Percentiles rank a stretch among this genome's conserved stretches.
Evolutionary conservation across 1,284 basidiomycete genomes (phyloP).

Genomic region (Puccinia horiana): DNA sequence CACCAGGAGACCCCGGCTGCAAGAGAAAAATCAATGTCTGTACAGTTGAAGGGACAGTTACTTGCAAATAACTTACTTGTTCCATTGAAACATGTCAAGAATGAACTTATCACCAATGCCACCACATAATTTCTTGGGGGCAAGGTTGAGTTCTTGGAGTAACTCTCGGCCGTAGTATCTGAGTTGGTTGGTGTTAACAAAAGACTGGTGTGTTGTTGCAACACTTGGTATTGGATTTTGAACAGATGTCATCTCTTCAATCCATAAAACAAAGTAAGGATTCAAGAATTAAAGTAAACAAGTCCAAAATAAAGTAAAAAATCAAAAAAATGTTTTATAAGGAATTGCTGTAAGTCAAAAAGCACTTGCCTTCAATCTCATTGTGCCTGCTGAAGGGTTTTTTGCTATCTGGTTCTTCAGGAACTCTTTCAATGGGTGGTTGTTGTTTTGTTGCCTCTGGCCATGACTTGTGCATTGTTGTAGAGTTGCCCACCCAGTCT

Average conservation of each 20-base stretch:
- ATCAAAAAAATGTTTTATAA: too few relatives aligned
- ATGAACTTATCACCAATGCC: conserved; percentile 16
- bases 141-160: neutral
- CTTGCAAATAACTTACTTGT: neutral
- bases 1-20: neutral
- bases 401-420: neutral
- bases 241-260: neutral
- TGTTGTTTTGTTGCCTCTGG: neutral
- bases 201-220: neutral
- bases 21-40: neutral
- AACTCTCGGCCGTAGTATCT: too few relatives aligned
- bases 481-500: neutral
- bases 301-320: too few relatives aligned
- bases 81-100: neutral
- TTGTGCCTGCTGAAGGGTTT: neutral
- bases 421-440: neutral
- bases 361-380: neutral
- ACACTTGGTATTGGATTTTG: neutral
- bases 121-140: neutral
- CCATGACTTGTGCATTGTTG: neutral
- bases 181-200: neutral
- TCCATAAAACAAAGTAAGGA: too few relatives aligned
- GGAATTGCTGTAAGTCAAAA: too few relatives aligned
- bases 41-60: neutral
- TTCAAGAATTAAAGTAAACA: too few relatives aligned